Evolutionary conservation across 1,139 yeast genomes (phyloP), one percentile per base, ranked within the genome.

Genomic region (Hyphopichia khmerensis): DNA sequence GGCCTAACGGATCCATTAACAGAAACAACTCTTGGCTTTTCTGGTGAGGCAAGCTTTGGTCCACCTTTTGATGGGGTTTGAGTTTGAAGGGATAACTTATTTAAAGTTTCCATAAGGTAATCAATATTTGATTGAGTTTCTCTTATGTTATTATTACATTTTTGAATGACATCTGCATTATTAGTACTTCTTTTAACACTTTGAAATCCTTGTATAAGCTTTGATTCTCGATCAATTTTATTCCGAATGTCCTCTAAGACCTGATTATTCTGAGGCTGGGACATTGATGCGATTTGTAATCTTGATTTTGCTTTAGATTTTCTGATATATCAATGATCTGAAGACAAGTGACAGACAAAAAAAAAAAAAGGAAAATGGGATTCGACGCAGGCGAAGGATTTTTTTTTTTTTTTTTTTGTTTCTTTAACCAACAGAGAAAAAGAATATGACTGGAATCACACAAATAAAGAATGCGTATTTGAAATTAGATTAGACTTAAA

Each of bases 51-150:
- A 2, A 46, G 31, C 39, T 30, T 15, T 7, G n/a, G 5, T 13
- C 41, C 41, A 16, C 46, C 43, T 19, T 46, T n/a, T n/a, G n/a
- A n/a, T n/a, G n/a, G 37, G 13, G 47, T 34, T 11, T 41, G 33
- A 33, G 39, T 38, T 43, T 71, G 69, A 36, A 79, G 49, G 43
- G 77, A 74, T 43, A 90, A 67, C 52, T 87, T 87, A 40, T 76
- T 72, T 56, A 93, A 71, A 7, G 93, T 84, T 45, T 87, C 88
- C 56, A 85, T 87, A 48, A 93, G 75, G 55, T 91, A 93, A 52
- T 88, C 93, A 51, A 93, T 87, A 64, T 91, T 91, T 49, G 88
- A 83, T 57, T 89, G 91, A 2, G 97, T 91, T 56, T 93, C 98
- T 48, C 95, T 75, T 53, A 93, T 90, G 56, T 85, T 89, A 31